These are phyloP conservation scores for Coniochaeta ligniaria DNA, from an alignment of 2,329 filamentous ascomycete species.

Conservation along the genomic window DNA sequence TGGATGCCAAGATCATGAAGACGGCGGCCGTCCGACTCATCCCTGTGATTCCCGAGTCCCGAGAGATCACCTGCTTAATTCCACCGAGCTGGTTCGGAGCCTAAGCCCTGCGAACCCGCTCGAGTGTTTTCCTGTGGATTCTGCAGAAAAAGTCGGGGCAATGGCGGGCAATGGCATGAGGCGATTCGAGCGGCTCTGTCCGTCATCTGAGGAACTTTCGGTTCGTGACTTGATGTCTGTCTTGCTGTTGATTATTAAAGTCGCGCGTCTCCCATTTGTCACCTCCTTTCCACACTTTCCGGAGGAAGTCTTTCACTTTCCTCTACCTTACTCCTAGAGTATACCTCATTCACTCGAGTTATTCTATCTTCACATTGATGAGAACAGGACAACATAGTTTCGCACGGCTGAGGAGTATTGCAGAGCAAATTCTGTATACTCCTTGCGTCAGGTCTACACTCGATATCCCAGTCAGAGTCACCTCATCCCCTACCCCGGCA, in stretches of 20 bases:
- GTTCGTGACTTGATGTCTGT: not conserved
- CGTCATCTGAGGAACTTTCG: not conserved
- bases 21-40: not conserved
- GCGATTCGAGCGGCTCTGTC: not conserved
- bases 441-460: constrained; percentile 52
- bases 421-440: constrained; percentile 52
- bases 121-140: not conserved
- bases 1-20: not conserved
- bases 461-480: constrained; percentile 1
- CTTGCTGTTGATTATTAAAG: constrained; percentile 6
- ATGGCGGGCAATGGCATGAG: not conserved
- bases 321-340: not conserved
- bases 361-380: constrained; percentile 22
- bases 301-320: not conserved
- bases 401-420: constrained; percentile 58
- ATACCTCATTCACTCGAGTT: constrained; percentile 1
- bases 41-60: not conserved
- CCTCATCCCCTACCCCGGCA: not conserved
- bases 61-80: not conserved
- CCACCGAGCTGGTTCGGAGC: not conserved
- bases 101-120: not conserved
- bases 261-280: not conserved
- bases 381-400: constrained; percentile 21
- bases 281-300: constrained; percentile 4
- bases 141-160: not conserved